Evolutionary conservation across 2,329 filamentous ascomycete species (phyloP).

Genomic region (Fusarium lyarnte): DNA sequence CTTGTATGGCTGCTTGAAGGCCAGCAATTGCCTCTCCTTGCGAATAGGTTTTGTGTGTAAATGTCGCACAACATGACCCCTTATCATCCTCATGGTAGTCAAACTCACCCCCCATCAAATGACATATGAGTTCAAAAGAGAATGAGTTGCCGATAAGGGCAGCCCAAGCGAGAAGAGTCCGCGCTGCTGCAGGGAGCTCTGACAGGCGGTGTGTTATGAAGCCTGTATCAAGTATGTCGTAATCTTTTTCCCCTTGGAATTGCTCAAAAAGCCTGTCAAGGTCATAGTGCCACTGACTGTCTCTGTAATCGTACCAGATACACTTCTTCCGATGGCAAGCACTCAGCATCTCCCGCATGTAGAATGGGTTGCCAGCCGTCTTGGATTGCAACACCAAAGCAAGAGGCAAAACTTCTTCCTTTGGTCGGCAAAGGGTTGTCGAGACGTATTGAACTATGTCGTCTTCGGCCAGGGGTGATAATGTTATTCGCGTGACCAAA

Average conservation of each 20-base stretch:
- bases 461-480: slow-evolving; percentile 78
- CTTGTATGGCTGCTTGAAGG: slow-evolving; percentile 82
- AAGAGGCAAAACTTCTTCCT: slow-evolving; percentile 78
- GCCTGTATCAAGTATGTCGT: slow-evolving; percentile 81
- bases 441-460: slow-evolving; percentile 87
- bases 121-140: slow-evolving; percentile 82
- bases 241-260: slow-evolving; percentile 81
- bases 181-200: slow-evolving; percentile 78
- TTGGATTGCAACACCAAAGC: slow-evolving; percentile 89
- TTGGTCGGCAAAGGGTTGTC: slow-evolving; percentile 78
- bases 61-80: slow-evolving; percentile 35
- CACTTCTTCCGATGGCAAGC: slow-evolving; percentile 87
- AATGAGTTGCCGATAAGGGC: slow-evolving; percentile 84
- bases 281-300: slow-evolving; percentile 84
- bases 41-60: slow-evolving; percentile 55
- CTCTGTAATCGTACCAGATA: slow-evolving; percentile 90
- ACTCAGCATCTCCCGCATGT: slow-evolving; percentile 89
- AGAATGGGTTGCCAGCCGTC: slow-evolving; percentile 88
- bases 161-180: slow-evolving; percentile 86
- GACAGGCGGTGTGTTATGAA: slow-evolving; percentile 83
- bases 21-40: slow-evolving; percentile 78
- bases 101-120: slow-evolving; percentile 79
- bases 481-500: slow-evolving; percentile 73
- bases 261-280: slow-evolving; percentile 87
- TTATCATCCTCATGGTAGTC: slow-evolving; percentile 65